These are phyloP conservation scores for Arachis monticola DNA, from an alignment of 331 rosid species.

Conservation along the genomic window DNA sequence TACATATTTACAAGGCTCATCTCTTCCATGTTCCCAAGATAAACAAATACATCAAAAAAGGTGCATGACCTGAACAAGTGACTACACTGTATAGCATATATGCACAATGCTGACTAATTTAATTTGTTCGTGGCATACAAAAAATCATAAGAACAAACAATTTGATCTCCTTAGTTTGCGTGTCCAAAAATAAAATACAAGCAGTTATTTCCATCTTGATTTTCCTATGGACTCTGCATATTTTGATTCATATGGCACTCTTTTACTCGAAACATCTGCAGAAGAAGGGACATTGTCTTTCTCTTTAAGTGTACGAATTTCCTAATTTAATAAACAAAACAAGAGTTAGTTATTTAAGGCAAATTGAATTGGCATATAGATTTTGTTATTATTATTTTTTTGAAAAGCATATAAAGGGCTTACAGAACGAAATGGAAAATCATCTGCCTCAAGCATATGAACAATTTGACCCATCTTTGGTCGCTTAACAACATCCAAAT, in stretches of 20 bases:
- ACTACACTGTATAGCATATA: constrained; percentile 49
- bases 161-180: constrained; percentile 44
- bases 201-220: constrained; percentile 56
- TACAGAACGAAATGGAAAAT: constrained; percentile 90
- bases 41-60: constrained; percentile 28
- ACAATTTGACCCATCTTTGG: constrained; percentile 99
- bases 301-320: constrained; percentile 70
- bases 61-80: constrained; percentile 14
- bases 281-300: constrained; percentile 49
- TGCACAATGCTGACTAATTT: constrained; percentile 46
- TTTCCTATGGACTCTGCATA: constrained; percentile 47
- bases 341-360: constrained; percentile 27
- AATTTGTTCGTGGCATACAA: constrained; percentile 37
- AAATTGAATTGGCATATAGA: constrained; percentile 2
- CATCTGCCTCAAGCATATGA: constrained; percentile 98
- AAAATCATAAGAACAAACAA: constrained; percentile 43
- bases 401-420: constrained; percentile 30
- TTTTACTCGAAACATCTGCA: constrained; percentile 46
- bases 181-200: constrained; percentile 19
- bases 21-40: constrained; percentile 35
- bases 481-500: constrained; percentile 81
- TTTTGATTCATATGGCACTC: constrained; percentile 44
- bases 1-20: constrained; percentile 52
- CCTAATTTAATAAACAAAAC: constrained; percentile 51
- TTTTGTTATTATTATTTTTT: too few species aligned